Conservation (phyloP, 345 rosid species). For the Brassica juncea region DNA sequence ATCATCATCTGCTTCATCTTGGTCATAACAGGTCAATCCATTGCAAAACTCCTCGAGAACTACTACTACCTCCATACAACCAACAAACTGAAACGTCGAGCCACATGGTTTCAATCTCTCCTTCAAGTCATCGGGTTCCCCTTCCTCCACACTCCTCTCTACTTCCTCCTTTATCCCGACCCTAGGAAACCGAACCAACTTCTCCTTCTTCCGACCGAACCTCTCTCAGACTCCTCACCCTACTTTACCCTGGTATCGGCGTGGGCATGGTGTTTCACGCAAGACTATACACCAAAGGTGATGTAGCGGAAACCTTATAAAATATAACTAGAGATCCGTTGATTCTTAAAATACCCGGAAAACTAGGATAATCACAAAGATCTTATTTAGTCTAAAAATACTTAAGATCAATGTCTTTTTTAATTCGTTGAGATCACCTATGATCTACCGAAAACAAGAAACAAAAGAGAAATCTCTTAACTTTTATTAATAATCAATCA, state of each 20-base stretch:
- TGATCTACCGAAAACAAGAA: no score
- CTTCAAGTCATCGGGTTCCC: not conserved
- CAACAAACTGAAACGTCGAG: not conserved
- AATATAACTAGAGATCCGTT: no score
- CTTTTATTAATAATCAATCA: no score
- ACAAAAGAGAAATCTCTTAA: no score
- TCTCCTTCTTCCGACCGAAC: not conserved
- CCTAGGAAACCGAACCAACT: not conserved
- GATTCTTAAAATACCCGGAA: no score
- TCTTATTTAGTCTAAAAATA: no score
- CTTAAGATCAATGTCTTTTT: no score
- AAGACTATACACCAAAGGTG: not conserved
- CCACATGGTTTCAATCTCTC: not conserved
- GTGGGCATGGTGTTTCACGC: not conserved
- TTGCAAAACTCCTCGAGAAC: not conserved
- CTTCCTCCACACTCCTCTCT: constrained; percentile 6
- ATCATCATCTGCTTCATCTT: not conserved
- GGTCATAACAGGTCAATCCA: constrained; percentile 1
- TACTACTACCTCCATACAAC: not conserved
- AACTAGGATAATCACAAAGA: no score
- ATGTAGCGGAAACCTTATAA: no score
- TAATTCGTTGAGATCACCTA: no score
- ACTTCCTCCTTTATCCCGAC: constrained; percentile 3
- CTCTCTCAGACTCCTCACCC: not conserved
- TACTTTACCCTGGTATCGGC: not conserved